A percentile compares a stretch with the other conserved stretches of the same genome.
These are phyloP conservation scores for Hibiscus tridactylites DNA, from an alignment of 345 rosid genomes.

Conservation along the genomic window DNA sequence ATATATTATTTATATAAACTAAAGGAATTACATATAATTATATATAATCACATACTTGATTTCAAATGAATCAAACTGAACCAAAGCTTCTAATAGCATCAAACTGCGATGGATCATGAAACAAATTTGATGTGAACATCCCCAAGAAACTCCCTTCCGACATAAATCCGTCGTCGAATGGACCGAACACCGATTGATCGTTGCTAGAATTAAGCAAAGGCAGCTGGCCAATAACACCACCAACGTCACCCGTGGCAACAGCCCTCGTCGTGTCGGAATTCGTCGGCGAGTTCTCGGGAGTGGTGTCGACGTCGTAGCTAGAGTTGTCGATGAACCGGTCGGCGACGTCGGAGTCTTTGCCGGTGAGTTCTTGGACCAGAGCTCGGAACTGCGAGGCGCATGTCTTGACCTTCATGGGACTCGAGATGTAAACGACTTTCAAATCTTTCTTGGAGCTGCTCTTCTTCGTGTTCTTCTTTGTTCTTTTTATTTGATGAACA, in stretches of 20 bases:
- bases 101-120: slow-evolving; percentile 21
- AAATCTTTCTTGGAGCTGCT: slow-evolving; percentile 24
- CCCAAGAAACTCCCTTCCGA: slow-evolving; percentile 28
- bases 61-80: neutral
- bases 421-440: slow-evolving; percentile 79
- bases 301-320: neutral
- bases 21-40: too few relatives aligned
- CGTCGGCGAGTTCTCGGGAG: neutral
- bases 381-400: slow-evolving; percentile 72
- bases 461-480: slow-evolving; percentile 3
- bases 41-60: neutral
- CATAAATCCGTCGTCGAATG: slow-evolving; percentile 12
- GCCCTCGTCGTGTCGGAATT: slow-evolving; percentile 12
- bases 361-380: slow-evolving; percentile 80
- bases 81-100: slow-evolving; percentile 16
- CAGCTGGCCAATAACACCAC: slow-evolving; percentile 1
- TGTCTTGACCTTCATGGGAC: slow-evolving; percentile 66
- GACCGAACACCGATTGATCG: slow-evolving; percentile 7
- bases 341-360: slow-evolving; percentile 68
- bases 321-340: slow-evolving; percentile 16
- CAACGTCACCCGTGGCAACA: slow-evolving; percentile 5
- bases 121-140: slow-evolving; percentile 24
- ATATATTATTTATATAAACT: neutral
- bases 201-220: neutral
- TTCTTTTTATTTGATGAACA: slow-evolving; percentile 14